Evolutionary conservation across 108 stramenopile genomes (phyloP), one percentile per base, ranked within the genome.

Genomic region (Cyclostephanos invisitatus): DNA sequence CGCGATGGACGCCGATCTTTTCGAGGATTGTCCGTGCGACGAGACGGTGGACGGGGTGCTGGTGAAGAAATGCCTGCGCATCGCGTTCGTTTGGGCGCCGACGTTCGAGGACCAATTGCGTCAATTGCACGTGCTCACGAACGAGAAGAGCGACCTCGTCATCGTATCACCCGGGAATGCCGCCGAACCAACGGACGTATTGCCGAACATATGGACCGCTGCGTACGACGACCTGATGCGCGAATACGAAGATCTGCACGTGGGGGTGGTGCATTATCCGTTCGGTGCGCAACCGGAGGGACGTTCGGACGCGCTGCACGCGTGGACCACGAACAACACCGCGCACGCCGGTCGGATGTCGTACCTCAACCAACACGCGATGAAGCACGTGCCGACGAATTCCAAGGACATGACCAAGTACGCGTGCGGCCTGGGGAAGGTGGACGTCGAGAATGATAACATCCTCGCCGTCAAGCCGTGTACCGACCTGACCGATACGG

Each of bases 11-110:
- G 47, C 57, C 15, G 46, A 60, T 14, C 14, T 48, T 1, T 64
- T 65, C 21, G 66, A 71, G 10, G 64, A 62, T 7, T 72, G 70
- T 60, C 63, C 70, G 1, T 78, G 77, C 49, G 32, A 78, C 35
- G 50, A 62, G 15, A n/a, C n/a, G n/a, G n/a, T n/a, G n/a, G n/a
- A n/a, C n/a, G n/a, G n/a, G n/a, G n/a, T n/a, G n/a, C n/a, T n/a
- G n/a, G 64, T 78, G 18, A 0, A 22, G 25, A 49, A 64, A 36
- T 78, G 77, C 42, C 25, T 78, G 10, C 28, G 66, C 18, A 51
- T 78, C 60, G 62, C 38, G 3, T 78, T 78, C 44, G 37, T 78
- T 21, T 78, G 77, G 77, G 70, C 77, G 54, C 70, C 71, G 3
- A 64, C 2, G 24, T 77, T 70, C 50, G 15, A 24, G 1, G 77